phyloP scores from a whole-genome alignment of 306 rosid genomes.

The Casuarina cunninghamiana region DNA sequence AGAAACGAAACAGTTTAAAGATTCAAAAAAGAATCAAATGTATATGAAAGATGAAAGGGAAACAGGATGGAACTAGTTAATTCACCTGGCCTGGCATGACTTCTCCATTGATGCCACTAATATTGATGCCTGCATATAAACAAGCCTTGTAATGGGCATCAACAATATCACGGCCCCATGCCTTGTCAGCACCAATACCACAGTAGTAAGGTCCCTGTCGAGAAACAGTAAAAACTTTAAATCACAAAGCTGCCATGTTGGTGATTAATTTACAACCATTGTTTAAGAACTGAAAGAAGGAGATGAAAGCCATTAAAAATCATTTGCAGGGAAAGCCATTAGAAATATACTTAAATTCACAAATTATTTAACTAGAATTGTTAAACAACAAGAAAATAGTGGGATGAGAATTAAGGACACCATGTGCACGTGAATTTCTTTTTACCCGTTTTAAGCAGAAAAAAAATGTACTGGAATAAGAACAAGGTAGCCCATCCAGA shows the following conservation, averaged over 20 bases:
- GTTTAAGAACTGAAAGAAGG: neutral
- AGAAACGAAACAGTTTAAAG: constrained; percentile 9
- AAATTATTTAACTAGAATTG: neutral
- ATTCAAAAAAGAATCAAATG: neutral
- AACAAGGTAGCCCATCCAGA: too few species aligned
- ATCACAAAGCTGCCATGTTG: neutral
- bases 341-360: neutral
- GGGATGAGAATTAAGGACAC: neutral
- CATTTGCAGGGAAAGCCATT: neutral
- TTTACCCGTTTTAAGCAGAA: neutral
- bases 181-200: constrained; percentile 76
- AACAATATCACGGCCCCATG: constrained; percentile 86
- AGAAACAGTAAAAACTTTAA: neutral
- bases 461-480: too few species aligned
- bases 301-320: neutral
- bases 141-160: constrained; percentile 91
- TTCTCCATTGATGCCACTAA: constrained; percentile 89
- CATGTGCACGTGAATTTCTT: neutral
- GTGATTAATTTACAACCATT: neutral
- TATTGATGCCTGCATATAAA: constrained; percentile 78
- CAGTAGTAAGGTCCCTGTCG: constrained; percentile 91
- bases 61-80: neutral
- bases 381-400: neutral
- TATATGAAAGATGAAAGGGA: neutral
- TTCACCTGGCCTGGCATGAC: constrained; percentile 94